Evolutionary conservation across 1,284 basidiomycete species (phyloP), one percentile per base, ranked within the genome.

Genomic region (Singerocomus rubriflavus): DNA sequence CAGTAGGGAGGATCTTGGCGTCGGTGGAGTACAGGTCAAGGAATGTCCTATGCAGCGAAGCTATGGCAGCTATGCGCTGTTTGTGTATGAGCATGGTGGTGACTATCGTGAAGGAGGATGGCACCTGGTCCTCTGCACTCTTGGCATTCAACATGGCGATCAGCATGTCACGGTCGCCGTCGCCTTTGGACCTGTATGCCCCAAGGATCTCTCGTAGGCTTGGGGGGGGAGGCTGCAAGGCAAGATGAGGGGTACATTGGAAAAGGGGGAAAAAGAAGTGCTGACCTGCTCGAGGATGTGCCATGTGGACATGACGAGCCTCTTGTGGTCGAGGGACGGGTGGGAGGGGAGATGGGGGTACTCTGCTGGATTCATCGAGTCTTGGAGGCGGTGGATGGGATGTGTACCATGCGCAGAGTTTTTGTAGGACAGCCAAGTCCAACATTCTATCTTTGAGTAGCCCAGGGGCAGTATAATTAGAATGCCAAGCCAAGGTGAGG

Each of bases 91-190:
- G 54, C 47, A 56, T 38, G 48, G 46, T 55, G 27, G 25, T n/a
- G 46, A 40, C 1, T 17, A 48, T 41, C 49, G 40, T 38, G 50
- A 38, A 26, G 50, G 40, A 48, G 27, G 43, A 38, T 25, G 46
- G 36, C 35, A 67, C 76, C 80, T 93, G 88, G 67, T 95, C 92
- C 67, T 95, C 92, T 25, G 91, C 85, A 53, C 84, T 81, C 73
- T 95, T 94, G 66, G 92, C 91, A 56, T 86, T 90, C 46, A 95
- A 75, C 78, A 95, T 89, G 58, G 89, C 82, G 43, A 94, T 77
- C 26, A 95, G 76, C 81, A 93, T 86, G 50, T 93, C 91, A 35
- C 91, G 79, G 76, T 95, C 92, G 42, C 91, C 92, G 57, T 93
- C 89, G 51, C 92, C 92, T 60, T 84, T 88, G 36, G 81, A 71